Percentiles rank a stretch among this genome's conserved stretches.
Evolutionary conservation across 306 rosid genomes (phyloP).

Genomic region (Prunus armeniaca): DNA sequence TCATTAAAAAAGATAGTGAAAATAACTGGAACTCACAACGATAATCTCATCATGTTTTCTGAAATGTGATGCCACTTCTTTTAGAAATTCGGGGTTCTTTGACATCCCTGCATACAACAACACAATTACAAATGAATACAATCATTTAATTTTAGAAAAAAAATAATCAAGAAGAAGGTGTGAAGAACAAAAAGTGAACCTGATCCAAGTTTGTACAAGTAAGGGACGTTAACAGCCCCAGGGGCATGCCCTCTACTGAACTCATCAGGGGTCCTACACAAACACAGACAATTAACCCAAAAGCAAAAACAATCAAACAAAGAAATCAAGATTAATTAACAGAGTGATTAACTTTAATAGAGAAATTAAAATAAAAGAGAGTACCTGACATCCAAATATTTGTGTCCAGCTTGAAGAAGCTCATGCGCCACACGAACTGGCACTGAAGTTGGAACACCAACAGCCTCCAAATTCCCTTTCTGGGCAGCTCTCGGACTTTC

Average conservation of each 20-base stretch:
- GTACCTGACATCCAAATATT: conserved; percentile 87
- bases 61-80: conserved; percentile 52
- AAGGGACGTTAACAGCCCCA: conserved; percentile 75
- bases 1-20: neutral
- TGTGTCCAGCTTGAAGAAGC: conserved; percentile 88
- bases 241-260: conserved; percentile 67
- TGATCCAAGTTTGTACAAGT: conserved; percentile 71
- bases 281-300: neutral
- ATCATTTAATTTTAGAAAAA: too few species aligned
- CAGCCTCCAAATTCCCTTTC: conserved; percentile 47
- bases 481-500: conserved; percentile 41
- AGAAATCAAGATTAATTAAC: neutral
- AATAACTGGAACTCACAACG: conserved; percentile 50
- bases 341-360: neutral
- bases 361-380: neutral
- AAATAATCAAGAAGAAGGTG: neutral
- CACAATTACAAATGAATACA: neutral
- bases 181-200: conserved; percentile 35
- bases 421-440: conserved; percentile 85
- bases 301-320: neutral
- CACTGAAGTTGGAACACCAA: conserved; percentile 69
- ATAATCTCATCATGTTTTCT: conserved; percentile 76
- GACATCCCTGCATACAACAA: conserved; percentile 54
- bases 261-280: conserved; percentile 71
- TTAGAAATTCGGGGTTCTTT: conserved; percentile 57